These are phyloP conservation scores for Chlamydomonas incerta DNA, from an alignment of 139 green algal genomes.

Conservation along the genomic window DNA sequence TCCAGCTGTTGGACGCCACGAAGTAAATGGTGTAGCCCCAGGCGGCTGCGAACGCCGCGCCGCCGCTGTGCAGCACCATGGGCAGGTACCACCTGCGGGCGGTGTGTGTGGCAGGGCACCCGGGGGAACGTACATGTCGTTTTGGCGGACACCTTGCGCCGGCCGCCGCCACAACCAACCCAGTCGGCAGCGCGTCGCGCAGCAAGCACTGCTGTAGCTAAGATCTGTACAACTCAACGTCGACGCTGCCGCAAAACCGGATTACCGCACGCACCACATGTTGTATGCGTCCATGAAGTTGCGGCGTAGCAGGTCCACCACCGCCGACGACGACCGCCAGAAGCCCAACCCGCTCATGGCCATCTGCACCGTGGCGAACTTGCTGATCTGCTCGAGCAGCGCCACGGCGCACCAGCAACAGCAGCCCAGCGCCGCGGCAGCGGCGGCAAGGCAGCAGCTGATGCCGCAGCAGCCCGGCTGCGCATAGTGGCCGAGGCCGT, in stretches of 20 bases:
- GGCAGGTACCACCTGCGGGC: conserved; percentile 38
- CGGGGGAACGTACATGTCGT: too few relatives aligned
- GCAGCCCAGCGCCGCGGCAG: background rate
- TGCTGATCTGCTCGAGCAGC: conserved; percentile 12
- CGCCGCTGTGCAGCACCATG: conserved; percentile 19
- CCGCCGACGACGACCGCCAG: background rate
- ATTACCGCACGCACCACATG: conserved; percentile 41
- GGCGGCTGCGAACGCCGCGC: conserved; percentile 26
- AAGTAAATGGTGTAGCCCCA: conserved; percentile 32
- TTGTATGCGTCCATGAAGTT: conserved; percentile 35
- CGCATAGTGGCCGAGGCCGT: background rate
- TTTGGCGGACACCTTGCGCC: too few relatives aligned
- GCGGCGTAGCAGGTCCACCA: conserved; percentile 7
- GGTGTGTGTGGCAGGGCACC: too few relatives aligned
- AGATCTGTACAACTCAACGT: too few relatives aligned
- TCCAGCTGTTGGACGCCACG: conserved; percentile 15
- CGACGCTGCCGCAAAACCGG: too few relatives aligned
- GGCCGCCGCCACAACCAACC: too few relatives aligned
- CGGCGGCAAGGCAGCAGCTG: background rate
- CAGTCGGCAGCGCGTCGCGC: too few relatives aligned
- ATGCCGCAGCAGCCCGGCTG: background rate
- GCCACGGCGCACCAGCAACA: conserved; percentile 10
- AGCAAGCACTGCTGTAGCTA: too few relatives aligned
- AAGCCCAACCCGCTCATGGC: conserved; percentile 19
- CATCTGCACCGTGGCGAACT: conserved; percentile 31